Conservation (phyloP, 75 land plant species). For the Sequoia sempervirens region DNA sequence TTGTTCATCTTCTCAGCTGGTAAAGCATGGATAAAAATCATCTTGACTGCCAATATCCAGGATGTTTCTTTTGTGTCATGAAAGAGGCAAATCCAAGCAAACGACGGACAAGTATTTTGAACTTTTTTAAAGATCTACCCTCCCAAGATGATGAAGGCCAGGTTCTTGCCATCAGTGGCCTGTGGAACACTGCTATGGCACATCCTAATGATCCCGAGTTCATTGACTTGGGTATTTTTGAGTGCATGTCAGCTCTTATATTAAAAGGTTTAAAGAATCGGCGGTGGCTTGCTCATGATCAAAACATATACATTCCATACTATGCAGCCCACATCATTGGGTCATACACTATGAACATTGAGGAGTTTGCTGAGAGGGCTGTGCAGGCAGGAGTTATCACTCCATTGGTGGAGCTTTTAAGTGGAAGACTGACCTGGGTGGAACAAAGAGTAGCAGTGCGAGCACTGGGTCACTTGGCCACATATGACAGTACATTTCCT, state of each 20-base stretch:
- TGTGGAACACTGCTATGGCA: conserved; percentile 99
- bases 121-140: conserved; percentile 93
- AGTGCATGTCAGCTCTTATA: conserved; percentile 91
- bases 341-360: conserved; percentile 98
- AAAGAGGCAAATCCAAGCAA: conserved; percentile 91
- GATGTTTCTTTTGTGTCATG: conserved; percentile 99
- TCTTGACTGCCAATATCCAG: conserved; percentile 84
- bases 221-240: conserved; percentile 39
- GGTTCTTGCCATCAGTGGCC: conserved; percentile 95
- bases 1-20: conserved; percentile 1
- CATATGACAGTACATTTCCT: conserved; percentile 86
- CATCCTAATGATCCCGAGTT: conserved; percentile 98
- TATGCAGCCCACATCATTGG: conserved; percentile 99
- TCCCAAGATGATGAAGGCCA: conserved; percentile 95
- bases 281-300: conserved; percentile 93
- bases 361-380: conserved; percentile 95
- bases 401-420: conserved; percentile 87
- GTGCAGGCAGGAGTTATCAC: conserved; percentile 89
- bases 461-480: conserved; percentile 92
- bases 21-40: conserved; percentile 54
- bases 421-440: conserved; percentile 96
- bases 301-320: conserved; percentile 96
- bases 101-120: conserved; percentile 78
- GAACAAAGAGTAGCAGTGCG: conserved; percentile 97
- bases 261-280: conserved; percentile 91